Percentiles rank a stretch among this genome's conserved stretches.
These are phyloP conservation scores for Cornus controversa DNA, from an alignment of 148 eudicot species.

Conservation along the genomic window DNA sequence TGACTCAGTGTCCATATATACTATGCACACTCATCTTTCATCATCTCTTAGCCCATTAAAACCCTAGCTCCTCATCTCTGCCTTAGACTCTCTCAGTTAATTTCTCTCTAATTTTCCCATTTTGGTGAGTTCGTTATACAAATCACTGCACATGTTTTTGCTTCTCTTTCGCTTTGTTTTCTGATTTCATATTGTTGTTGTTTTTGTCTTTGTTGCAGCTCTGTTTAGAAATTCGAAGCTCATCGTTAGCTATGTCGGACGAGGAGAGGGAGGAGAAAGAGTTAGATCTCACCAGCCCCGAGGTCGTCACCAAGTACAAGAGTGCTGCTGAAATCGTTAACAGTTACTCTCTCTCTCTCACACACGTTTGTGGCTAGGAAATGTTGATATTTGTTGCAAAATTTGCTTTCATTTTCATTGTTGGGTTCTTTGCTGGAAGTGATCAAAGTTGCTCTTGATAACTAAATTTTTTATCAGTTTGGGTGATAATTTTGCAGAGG, in stretches of 20 bases:
- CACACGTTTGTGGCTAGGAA: neutral
- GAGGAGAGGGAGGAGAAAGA: slow-evolving; percentile 80
- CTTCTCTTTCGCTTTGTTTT: neutral
- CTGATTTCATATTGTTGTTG: neutral
- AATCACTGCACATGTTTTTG: neutral
- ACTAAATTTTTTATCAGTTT: neutral
- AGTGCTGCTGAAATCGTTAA: slow-evolving; percentile 77
- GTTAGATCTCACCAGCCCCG: slow-evolving; percentile 68
- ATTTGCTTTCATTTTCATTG: neutral
- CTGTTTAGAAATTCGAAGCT: neutral
- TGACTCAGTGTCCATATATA: neutral
- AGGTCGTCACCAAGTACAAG: slow-evolving; percentile 84
- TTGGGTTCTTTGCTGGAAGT: neutral
- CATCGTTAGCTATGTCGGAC: slow-evolving; percentile 47
- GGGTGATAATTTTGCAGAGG: slow-evolving; percentile 50
- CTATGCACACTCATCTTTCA: neutral
- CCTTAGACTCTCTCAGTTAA: neutral
- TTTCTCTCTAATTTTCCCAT: neutral
- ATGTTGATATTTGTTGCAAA: neutral
- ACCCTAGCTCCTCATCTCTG: neutral
- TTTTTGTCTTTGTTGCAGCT: neutral
- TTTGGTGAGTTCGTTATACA: neutral
- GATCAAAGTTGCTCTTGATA: neutral
- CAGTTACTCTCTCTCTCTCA: slow-evolving; percentile 26
- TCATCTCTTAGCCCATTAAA: neutral